phyloP scores from a whole-genome alignment of 768 basidiomycete genomes.

The Podaxis carcinomalis region DNA sequence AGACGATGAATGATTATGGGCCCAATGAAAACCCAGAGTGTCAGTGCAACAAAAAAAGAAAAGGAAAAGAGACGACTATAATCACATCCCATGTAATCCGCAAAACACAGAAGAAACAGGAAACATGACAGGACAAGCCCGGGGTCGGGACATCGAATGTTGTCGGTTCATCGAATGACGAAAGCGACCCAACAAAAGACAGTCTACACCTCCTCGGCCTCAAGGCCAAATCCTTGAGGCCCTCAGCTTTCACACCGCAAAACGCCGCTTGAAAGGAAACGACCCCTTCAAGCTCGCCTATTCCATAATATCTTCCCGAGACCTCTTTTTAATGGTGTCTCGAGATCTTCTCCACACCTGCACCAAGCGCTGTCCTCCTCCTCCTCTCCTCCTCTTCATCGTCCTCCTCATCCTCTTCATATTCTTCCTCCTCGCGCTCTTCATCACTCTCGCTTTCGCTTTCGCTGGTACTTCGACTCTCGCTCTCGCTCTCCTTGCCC shows the following conservation, averaged over 20 bases:
- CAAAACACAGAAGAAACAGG: neutral
- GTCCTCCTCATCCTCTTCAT: constrained; percentile 26
- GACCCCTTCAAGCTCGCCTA: neutral
- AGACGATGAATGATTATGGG: neutral
- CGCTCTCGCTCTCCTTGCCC: constrained; percentile 17
- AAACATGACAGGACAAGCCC: neutral
- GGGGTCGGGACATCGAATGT: neutral
- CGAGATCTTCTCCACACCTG: constrained; percentile 47
- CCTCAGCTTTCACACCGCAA: neutral
- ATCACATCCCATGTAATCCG: neutral
- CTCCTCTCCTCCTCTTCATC: constrained; percentile 22
- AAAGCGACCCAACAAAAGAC: neutral
- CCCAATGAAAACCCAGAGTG: neutral
- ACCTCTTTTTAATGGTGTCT: constrained; percentile 30
- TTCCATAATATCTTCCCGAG: neutral
- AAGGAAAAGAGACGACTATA: neutral
- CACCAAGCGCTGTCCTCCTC: constrained; percentile 33
- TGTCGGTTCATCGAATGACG: neutral
- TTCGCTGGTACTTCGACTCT: constrained; percentile 17
- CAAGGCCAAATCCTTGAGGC: neutral
- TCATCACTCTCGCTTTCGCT: constrained; percentile 16
- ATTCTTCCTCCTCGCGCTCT: constrained; percentile 19
- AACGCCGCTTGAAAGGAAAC: neutral
- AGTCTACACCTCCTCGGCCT: constrained; percentile 1
- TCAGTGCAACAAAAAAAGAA: neutral